Percentiles rank a stretch among this genome's conserved stretches.
Conservation (phyloP, 805 yeast genomes). For the Komagataella phaffii region DNA sequence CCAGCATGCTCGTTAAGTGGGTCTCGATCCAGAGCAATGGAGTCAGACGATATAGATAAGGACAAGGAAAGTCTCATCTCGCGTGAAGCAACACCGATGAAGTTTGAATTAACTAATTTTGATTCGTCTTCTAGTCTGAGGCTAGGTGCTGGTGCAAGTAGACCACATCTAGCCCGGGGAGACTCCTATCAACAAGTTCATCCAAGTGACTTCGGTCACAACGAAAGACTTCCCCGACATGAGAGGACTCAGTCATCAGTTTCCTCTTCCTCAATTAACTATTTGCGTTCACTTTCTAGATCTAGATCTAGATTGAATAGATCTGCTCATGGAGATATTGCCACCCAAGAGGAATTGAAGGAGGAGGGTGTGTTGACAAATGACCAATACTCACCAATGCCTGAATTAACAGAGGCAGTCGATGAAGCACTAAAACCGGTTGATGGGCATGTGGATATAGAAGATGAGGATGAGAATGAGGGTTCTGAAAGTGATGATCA, state of each 20-base stretch:
- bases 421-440: slow-evolving; percentile 27
- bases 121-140: not conserved
- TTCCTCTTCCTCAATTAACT: slow-evolving; percentile 29
- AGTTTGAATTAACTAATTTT: not conserved
- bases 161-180: slow-evolving; percentile 65
- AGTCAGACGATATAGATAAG: not conserved
- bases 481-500: not conserved
- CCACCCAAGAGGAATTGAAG: slow-evolving; percentile 25
- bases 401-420: slow-evolving; percentile 35
- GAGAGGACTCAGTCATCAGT: slow-evolving; percentile 14
- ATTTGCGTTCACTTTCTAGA: slow-evolving; percentile 52
- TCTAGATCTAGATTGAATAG: slow-evolving; percentile 39
- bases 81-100: not conserved
- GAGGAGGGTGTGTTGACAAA: slow-evolving; percentile 47
- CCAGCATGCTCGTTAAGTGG: not conserved
- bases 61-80: not conserved
- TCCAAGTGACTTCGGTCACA: slow-evolving; percentile 25
- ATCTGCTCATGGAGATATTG: slow-evolving; percentile 7
- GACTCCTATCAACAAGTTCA: slow-evolving; percentile 54
- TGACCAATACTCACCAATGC: slow-evolving; percentile 33
- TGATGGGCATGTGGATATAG: slow-evolving; percentile 6
- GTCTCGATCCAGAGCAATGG: not conserved
- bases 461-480: slow-evolving; percentile 7
- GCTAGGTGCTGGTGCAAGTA: slow-evolving; percentile 5
- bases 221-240: slow-evolving; percentile 26